Evolutionary conservation across 176 grass and related monocot species (phyloP), one percentile per base, ranked within the genome.

Genomic region (Zea luxurians): DNA sequence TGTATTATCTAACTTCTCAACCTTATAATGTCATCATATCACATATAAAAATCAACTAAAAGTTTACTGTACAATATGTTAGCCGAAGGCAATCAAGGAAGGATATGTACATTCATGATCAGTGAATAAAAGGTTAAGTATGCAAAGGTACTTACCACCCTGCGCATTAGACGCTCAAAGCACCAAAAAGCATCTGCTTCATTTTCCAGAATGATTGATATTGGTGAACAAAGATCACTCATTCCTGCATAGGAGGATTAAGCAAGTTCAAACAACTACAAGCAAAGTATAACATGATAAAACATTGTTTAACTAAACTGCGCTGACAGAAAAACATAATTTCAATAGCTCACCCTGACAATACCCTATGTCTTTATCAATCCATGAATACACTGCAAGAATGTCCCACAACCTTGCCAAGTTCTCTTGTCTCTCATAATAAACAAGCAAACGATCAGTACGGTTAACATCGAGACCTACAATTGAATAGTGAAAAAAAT

Each of bases 141-240:
- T 64, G 40, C 13, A 66, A 68, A 45, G 17, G 18, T 64, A 50
- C 48, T 80, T 85, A 98, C 95, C 89, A 98, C 76, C 83, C 92
- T 98, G 37, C 95, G 95, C 95, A 94, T 98, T 37, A 98, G 89
- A 68, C 83, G 91, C 80, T 98, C 91, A 85, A 98, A 98, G 85
- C 95, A 98, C 95, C 95, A 98, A 89, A 98, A 98, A 47, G 91
- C 95, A 85, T 98, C 89, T 41, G 95, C 95, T 88, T 98, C 95
- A 77, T 98, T 91, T 84, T 98, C 95, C 74, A 98, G 18, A 80
- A 98, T 68, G 49, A 98, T 85, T 43, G 92, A 86, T 83, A 98
- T 94, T 71, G 91, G 95, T 74, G 95, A 98, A 85, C 91, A 94
- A 86, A 98, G 87, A 89, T 98, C 95, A 76, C 91, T 94, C 95